These are phyloP conservation scores for Cryomyces minteri DNA, from an alignment of 495 filamentous ascomycete species.

Conservation along the genomic window DNA sequence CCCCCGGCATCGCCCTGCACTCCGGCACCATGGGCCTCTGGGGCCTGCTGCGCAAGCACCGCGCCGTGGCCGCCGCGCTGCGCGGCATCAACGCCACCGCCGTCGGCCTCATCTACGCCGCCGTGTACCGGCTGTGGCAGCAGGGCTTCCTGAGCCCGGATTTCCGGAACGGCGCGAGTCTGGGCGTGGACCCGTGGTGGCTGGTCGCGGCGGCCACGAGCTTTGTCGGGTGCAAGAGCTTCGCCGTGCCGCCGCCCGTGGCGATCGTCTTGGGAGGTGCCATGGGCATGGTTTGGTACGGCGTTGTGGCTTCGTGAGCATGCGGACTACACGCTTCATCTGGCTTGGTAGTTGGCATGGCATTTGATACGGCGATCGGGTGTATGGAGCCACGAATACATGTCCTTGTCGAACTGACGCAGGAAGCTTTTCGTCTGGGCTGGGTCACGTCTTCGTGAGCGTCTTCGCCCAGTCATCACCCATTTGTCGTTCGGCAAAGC, in stretches of 20 bases:
- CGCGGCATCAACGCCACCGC: conserved; percentile 60
- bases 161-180: conserved; percentile 28
- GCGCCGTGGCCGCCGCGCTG: conserved; percentile 36
- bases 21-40: conserved; percentile 56
- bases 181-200: conserved; percentile 60
- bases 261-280: conserved; percentile 48
- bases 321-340: too few relatives aligned
- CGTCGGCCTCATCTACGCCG: conserved; percentile 65
- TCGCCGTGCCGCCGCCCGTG: conserved; percentile 35
- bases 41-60: conserved; percentile 33
- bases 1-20: conserved; percentile 46
- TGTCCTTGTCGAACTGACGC: too few relatives aligned
- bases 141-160: conserved; percentile 48
- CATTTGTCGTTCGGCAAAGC: too few relatives aligned
- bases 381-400: too few relatives aligned
- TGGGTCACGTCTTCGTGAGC: too few relatives aligned
- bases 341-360: too few relatives aligned
- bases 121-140: conserved; percentile 70
- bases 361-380: too few relatives aligned
- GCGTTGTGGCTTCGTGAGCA: conserved; percentile 21
- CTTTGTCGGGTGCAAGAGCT: conserved; percentile 46
- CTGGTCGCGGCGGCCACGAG: conserved; percentile 41
- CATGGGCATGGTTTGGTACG: conserved; percentile 48
- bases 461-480: too few relatives aligned
- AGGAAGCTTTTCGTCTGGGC: too few relatives aligned